A percentile compares a stretch with the other conserved stretches of the same genome.
Evolutionary conservation across 2,329 filamentous ascomycete species (phyloP).

Genomic region (Gnomoniopsis sp.): DNA sequence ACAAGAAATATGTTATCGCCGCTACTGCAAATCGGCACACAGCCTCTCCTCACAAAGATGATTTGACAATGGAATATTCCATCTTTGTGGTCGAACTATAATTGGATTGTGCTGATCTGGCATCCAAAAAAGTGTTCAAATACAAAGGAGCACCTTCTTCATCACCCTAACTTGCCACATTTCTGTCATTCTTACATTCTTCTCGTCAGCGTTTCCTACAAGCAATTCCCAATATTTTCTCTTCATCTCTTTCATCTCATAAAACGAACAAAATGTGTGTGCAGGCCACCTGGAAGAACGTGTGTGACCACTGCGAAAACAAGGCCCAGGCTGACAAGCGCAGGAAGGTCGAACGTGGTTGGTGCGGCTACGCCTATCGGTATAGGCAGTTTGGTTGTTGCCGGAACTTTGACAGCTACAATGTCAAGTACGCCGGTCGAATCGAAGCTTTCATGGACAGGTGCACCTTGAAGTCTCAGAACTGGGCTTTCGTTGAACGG

Average conservation of each 20-base stretch:
- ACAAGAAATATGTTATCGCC: too few species aligned
- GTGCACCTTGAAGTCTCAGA: not conserved
- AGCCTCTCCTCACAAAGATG: not conserved
- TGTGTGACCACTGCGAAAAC: not conserved
- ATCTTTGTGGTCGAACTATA: not conserved
- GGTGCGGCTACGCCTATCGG: not conserved
- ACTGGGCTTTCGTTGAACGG: not conserved
- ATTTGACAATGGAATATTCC: not conserved
- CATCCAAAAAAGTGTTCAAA: not conserved
- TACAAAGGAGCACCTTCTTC: not conserved
- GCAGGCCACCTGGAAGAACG: constrained; percentile 5
- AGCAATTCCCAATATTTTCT: not conserved
- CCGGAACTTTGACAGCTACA: not conserved
- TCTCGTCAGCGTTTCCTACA: not conserved
- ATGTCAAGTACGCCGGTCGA: not conserved
- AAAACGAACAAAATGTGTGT: not conserved
- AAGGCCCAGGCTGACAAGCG: not conserved
- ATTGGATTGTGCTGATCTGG: not conserved
- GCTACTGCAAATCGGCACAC: not conserved
- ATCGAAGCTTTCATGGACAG: not conserved
- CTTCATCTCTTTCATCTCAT: not conserved
- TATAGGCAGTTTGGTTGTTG: not conserved
- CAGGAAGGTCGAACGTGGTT: constrained; percentile 6
- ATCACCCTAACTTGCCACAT: not conserved
- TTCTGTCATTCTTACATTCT: not conserved